These are phyloP conservation scores for Saccharomyces uvarum DNA, from an alignment of 1,139 yeast genomes.

Conservation along the genomic window DNA sequence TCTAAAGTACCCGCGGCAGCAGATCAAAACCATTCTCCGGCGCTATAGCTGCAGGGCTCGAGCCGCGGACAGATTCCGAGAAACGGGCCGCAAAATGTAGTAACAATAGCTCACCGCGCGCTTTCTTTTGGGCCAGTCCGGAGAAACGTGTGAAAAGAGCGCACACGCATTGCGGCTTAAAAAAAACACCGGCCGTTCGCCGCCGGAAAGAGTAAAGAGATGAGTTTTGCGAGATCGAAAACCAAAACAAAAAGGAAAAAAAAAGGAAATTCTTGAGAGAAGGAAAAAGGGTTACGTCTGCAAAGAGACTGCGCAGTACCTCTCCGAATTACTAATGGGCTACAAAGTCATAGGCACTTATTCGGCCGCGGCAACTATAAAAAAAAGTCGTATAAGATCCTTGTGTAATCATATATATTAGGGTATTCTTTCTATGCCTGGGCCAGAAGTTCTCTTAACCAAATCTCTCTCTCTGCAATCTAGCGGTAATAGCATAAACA, in stretches of 20 bases:
- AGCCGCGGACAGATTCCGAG: not conserved
- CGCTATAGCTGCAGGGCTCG: not conserved
- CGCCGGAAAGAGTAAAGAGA: not conserved
- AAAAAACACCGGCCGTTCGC: not conserved
- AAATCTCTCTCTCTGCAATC: not conserved
- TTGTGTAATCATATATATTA: not conserved
- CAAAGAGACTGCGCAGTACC: not conserved
- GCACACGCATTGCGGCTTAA: not conserved
- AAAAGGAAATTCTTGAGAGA: not conserved
- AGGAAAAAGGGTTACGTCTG: not conserved
- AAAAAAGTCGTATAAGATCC: not conserved
- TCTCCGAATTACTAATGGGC: not conserved
- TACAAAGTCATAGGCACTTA: not conserved
- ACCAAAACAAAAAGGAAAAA: not conserved
- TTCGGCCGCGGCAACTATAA: not conserved
- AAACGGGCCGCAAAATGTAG: not conserved
- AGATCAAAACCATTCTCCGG: not conserved
- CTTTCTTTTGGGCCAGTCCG: not conserved
- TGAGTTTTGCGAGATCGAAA: not conserved
- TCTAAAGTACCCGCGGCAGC: not conserved
- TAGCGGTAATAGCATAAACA: not conserved
- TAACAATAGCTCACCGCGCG: constrained; percentile 1
- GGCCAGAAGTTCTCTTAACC: not conserved
- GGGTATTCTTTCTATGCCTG: not conserved
- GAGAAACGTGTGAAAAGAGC: not conserved